These are phyloP conservation scores for Colletotrichum somersetense DNA, from an alignment of 2,329 filamentous ascomycete genomes.

Conservation along the genomic window DNA sequence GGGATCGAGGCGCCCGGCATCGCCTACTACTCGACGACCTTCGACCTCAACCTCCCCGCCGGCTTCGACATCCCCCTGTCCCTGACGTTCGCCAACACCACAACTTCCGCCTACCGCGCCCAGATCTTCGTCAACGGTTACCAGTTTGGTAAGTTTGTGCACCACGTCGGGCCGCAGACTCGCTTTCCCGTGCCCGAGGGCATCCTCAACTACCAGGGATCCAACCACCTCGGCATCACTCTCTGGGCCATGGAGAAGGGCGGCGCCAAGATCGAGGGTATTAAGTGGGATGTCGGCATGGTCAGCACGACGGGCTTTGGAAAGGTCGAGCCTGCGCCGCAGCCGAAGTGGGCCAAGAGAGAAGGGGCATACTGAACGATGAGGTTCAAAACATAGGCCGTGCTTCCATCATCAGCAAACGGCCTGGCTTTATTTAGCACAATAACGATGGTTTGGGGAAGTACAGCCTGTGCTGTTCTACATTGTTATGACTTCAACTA, in stretches of 20 bases:
- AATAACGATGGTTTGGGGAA: neutral
- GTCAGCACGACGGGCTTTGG: constrained; percentile 61
- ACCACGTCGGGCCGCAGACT: constrained; percentile 77
- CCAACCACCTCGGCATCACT: constrained; percentile 74
- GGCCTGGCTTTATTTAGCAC: fast-evolving
- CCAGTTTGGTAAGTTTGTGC: constrained; percentile 68
- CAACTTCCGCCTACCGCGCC: constrained; percentile 60
- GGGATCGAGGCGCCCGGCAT: constrained; percentile 62
- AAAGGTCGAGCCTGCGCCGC: constrained; percentile 56
- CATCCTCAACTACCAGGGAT: constrained; percentile 74
- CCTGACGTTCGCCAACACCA: constrained; percentile 64
- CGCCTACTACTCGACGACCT: constrained; percentile 66
- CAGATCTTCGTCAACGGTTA: constrained; percentile 79
- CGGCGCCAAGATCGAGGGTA: constrained; percentile 57
- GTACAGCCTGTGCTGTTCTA: no score
- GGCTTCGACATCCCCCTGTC: constrained; percentile 68
- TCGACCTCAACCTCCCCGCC: constrained; percentile 65
- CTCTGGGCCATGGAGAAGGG: constrained; percentile 72
- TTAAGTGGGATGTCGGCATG: constrained; percentile 52
- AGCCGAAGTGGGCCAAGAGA: constrained; percentile 57
- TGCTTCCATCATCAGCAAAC: neutral
- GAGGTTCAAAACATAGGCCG: neutral
- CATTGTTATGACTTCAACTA: no score
- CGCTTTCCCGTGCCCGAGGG: constrained; percentile 77
- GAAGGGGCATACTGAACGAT: constrained; percentile 58